A percentile compares a stretch with the other conserved stretches of the same genome.
These are phyloP conservation scores for Lineolata rhizophorae DNA, from an alignment of 495 filamentous ascomycete species.

Conservation along the genomic window DNA sequence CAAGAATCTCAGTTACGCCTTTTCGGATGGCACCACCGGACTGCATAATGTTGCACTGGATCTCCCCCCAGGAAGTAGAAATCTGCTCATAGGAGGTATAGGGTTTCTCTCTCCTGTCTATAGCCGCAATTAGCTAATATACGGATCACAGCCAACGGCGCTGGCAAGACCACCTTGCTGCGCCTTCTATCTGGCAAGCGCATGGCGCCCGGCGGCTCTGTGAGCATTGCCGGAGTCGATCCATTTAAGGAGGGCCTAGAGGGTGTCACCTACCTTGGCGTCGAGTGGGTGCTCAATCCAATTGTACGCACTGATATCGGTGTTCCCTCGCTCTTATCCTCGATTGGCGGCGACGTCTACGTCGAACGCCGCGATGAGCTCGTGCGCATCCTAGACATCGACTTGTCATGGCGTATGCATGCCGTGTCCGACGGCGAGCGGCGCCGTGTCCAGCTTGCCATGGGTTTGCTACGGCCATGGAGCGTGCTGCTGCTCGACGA, in stretches of 20 bases:
- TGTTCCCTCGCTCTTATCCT: constrained; percentile 60
- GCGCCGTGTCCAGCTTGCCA: constrained; percentile 77
- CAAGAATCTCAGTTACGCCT: constrained; percentile 62
- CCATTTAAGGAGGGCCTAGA: constrained; percentile 75
- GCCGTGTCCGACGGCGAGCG: constrained; percentile 83
- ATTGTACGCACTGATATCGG: constrained; percentile 92
- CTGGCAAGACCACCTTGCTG: constrained; percentile 91
- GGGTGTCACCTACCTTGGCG: constrained; percentile 88
- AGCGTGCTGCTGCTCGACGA: constrained; percentile 77
- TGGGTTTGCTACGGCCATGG: constrained; percentile 93
- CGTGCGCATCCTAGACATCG: constrained; percentile 74
- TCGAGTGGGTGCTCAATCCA: constrained; percentile 97
- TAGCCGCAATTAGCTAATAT: no score
- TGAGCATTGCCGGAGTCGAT: constrained; percentile 61
- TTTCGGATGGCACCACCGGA: constrained; percentile 58
- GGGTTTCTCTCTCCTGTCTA: no score
- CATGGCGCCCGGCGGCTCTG: constrained; percentile 50
- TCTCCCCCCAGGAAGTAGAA: constrained; percentile 66
- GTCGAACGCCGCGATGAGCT: constrained; percentile 66
- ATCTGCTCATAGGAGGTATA: constrained; percentile 73
- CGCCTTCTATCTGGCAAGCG: constrained; percentile 81
- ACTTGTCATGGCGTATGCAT: constrained; percentile 83
- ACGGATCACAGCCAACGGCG: constrained; percentile 90
- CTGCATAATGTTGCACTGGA: constrained; percentile 45
- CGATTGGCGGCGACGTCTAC: constrained; percentile 71